These are phyloP conservation scores for Davidsoniella australis DNA, from an alignment of 2,329 filamentous ascomycete genomes.

Conservation along the genomic window DNA sequence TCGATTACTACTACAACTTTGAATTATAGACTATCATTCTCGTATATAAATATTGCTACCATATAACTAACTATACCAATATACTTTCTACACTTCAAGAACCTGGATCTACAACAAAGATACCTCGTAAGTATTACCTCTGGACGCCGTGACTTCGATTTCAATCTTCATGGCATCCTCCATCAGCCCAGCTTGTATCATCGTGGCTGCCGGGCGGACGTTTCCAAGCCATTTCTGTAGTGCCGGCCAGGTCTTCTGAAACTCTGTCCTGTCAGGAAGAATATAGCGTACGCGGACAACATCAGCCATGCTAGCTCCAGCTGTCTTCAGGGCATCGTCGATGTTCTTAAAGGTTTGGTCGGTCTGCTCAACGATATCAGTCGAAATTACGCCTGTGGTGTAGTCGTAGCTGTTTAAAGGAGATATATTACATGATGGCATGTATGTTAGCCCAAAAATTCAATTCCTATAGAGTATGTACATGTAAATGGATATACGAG, in stretches of 20 bases:
- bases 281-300: constrained; percentile 36
- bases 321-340: constrained; percentile 21
- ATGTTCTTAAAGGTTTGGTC: constrained; percentile 24
- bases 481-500: no score
- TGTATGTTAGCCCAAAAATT: no score
- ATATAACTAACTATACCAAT: neutral
- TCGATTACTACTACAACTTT: neutral
- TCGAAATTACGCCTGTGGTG: constrained; percentile 27
- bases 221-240: constrained; percentile 31
- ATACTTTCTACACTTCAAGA: neutral
- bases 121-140: no score
- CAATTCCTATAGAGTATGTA: no score
- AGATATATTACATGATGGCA: no score
- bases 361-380: constrained; percentile 29
- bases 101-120: neutral
- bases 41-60: neutral
- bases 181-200: constrained; percentile 34
- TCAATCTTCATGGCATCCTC: constrained; percentile 30
- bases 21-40: neutral
- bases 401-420: constrained; percentile 30
- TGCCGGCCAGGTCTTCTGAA: constrained; percentile 31
- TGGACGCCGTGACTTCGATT: constrained; percentile 25
- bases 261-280: constrained; percentile 29
- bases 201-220: constrained; percentile 35
- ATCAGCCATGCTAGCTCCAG: constrained; percentile 26